A percentile compares a stretch with the other conserved stretches of the same genome.
phyloP scores from a whole-genome alignment of 2,329 filamentous ascomycete species.

The Phialemoniopsis sp. region DNA sequence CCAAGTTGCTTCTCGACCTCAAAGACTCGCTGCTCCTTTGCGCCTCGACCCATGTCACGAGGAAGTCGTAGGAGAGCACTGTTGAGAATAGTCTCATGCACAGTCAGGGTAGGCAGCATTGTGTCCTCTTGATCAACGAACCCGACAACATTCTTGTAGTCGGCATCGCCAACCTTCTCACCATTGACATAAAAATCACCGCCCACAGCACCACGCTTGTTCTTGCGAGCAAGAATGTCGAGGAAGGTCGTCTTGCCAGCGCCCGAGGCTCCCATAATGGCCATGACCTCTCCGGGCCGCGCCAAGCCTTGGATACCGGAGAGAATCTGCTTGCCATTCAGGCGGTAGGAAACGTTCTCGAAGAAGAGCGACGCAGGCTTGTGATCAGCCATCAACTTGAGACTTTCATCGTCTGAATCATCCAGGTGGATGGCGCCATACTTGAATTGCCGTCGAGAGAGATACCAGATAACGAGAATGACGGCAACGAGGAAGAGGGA shows the following conservation, averaged over 20 bases:
- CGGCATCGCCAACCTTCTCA: slow-evolving; percentile 76
- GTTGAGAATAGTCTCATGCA: slow-evolving; percentile 95
- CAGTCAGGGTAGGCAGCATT: slow-evolving; percentile 90
- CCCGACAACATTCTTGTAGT: slow-evolving; percentile 89
- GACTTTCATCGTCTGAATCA: slow-evolving; percentile 83
- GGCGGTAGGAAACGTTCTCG: slow-evolving; percentile 77
- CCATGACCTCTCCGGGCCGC: slow-evolving; percentile 91
- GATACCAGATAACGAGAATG: slow-evolving; percentile 80
- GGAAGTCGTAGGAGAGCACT: slow-evolving; percentile 91
- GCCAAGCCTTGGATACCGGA: slow-evolving; percentile 77
- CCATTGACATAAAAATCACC: slow-evolving; percentile 93
- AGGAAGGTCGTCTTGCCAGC: slow-evolving; percentile 97
- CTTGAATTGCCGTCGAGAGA: slow-evolving; percentile 68
- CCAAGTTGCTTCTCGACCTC: slow-evolving; percentile 96
- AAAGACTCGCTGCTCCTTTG: slow-evolving; percentile 87
- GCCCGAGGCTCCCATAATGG: slow-evolving; percentile 97
- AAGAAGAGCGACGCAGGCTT: slow-evolving; percentile 88
- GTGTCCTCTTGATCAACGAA: slow-evolving; percentile 99
- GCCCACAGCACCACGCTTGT: slow-evolving; percentile 76
- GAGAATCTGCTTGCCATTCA: slow-evolving; percentile 87
- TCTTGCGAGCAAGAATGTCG: slow-evolving; percentile 93
- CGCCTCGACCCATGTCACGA: slow-evolving; percentile 77
- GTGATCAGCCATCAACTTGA: slow-evolving; percentile 85
- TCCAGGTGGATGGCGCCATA: slow-evolving; percentile 78
- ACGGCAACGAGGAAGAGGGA: slow-evolving; percentile 81